Evolutionary conservation across 2,329 filamentous ascomycete species (phyloP), one percentile per base, ranked within the genome.

Genomic region (Diaporthe destruens): DNA sequence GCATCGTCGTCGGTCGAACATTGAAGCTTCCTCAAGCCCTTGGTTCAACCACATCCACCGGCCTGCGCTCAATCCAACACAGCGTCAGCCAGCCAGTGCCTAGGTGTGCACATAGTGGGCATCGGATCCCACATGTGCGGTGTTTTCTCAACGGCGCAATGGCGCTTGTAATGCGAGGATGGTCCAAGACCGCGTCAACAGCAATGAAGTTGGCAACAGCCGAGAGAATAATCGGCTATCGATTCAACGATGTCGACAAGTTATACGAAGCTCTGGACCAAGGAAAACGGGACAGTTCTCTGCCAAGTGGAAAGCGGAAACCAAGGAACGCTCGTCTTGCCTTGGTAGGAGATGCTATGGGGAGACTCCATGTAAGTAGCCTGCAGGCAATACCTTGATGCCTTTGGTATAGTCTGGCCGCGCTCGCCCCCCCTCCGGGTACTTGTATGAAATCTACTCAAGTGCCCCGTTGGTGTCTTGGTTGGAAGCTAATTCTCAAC

Each of bases 211-310:
- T 74, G 44, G 72, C 53, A 23, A 69, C 39, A 25, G 71, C 66
- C 11, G 70, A 74, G 66, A 47, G 59, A 7, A 71, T 74, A 36
- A 42, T 74, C n/a, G 72, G 71, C 66, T 74, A 74, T 11, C 75
- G 78, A 23, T 77, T 77, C 39, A 80, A 78, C 47, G 71, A 77
- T 56, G 75, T 80, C 42, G 75, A 79, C 14, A 76, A 80, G 8
- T 79, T 80, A 9, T 76, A 77, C 32, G 76, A 72, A 36, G 79
- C 79, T 42, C 69, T 81, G 23, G 76, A 78, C 32, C 29, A 57
- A 69, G 77, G 36, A 12, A 53, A 14, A 49, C 16, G 5, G 12
- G 9, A 1, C 0, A 9, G 20, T 0, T 18, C 5, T 16, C 54
- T n/a, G 14, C 8, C 44, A 16, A 53, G 29, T 42, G 55, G 55